These are phyloP conservation scores for Bipolaris sorokiniana DNA, from an alignment of 2,329 filamentous ascomycete genomes.

Conservation along the genomic window DNA sequence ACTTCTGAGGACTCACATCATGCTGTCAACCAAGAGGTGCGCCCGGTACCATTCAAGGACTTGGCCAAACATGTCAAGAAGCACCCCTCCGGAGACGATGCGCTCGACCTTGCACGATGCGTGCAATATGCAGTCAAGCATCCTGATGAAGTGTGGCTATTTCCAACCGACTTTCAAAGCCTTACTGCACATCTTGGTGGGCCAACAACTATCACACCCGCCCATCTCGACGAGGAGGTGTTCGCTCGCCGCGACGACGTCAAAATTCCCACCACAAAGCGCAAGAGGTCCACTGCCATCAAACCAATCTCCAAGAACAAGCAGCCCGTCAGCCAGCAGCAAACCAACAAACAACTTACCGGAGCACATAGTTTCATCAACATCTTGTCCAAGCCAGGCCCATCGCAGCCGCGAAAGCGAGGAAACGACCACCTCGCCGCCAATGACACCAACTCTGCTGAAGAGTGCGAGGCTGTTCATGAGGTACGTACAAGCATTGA, in stretches of 20 bases:
- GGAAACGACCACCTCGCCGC: constrained; percentile 17
- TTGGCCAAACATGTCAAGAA: constrained; percentile 30
- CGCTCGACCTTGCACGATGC: constrained; percentile 38
- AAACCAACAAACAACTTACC: neutral
- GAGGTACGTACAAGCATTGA: constrained; percentile 5
- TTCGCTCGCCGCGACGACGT: constrained; percentile 24
- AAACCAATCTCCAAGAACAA: neutral
- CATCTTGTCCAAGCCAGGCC: neutral
- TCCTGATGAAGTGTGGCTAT: constrained; percentile 31
- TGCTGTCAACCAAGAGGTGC: constrained; percentile 14
- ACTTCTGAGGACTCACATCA: constrained; percentile 1
- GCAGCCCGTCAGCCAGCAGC: neutral
- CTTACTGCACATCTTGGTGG: constrained; percentile 31
- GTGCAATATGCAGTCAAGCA: constrained; percentile 31
- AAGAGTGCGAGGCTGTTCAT: constrained; percentile 7
- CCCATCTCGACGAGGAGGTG: constrained; percentile 26
- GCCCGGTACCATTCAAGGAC: constrained; percentile 29
- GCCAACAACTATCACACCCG: constrained; percentile 14
- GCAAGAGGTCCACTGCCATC: neutral
- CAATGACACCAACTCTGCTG: constrained; percentile 13
- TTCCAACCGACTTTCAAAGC: constrained; percentile 28
- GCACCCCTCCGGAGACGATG: constrained; percentile 32
- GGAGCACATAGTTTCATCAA: neutral
- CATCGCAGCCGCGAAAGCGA: constrained; percentile 12
- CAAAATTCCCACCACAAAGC: neutral